Base-by-base conservation (phyloP, 2,329 filamentous ascomycete genomes). In the Aspergillus neoniger region DNA sequence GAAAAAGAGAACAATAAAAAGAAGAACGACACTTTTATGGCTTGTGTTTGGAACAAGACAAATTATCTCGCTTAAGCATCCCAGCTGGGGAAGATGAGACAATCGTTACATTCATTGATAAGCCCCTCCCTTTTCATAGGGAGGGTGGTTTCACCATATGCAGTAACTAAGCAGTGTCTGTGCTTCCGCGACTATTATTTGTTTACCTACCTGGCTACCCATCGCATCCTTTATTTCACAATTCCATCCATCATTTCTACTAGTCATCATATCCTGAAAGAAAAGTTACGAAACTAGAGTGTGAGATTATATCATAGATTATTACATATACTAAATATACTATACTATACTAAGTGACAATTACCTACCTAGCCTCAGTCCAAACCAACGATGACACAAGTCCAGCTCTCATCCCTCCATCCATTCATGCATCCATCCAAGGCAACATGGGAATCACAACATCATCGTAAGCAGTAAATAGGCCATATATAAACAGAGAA, bases 51-150 rank as follows among this genome's bases (percentile, higher is more conserved):
- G 28, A 30, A 44, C 41, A 23, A 44, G 15, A 23, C 41, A 19
- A 23, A 21, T 14, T 7, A 43, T 17, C 15, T 19, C n/a, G 41
- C 41, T 21, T 44, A 44, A 44, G 41, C 41, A 21, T 21, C 41
- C 39, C 17, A n/a, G 19, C 21, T 14, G 32, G 32, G 32, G 32
- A 23, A 21, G 41, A 44, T 44, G 21, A 44, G 41, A 21, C 6
- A 44, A 19, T 19, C 14, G 10, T 23, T 36, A 4, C 14, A 25
- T 32, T 17, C 23, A n/a, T n/a, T 43, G 53, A 55, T 55, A 55
- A 55, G 53, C 41, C 44, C 23, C 38, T 55, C 14, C 15, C 21
- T 17, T 44, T 39, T 43, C n/a, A 55, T 47, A 55, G 52, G 52
- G 52, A 25, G 43, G 52, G 53, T 30, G 30, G 52, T 17, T 52